phyloP scores from a whole-genome alignment of 2,329 filamentous ascomycete genomes.

The Diatrype stigma region DNA sequence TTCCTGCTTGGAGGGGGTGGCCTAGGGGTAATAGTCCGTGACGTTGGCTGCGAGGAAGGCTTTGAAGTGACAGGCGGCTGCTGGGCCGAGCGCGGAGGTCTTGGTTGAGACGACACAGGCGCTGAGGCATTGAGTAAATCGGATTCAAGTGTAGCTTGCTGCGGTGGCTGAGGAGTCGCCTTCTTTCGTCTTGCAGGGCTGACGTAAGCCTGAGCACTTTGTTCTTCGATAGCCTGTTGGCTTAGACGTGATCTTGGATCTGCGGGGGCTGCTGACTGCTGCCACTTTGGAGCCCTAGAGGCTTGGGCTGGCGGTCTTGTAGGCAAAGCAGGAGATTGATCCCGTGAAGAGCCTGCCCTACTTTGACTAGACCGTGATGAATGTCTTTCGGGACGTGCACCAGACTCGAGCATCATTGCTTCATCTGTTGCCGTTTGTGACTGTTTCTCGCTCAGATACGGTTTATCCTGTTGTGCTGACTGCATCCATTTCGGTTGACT shows the following conservation, averaged over 20 bases:
- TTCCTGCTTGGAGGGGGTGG: slow-evolving; percentile 44
- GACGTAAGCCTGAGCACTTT: slow-evolving; percentile 78
- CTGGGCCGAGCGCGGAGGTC: slow-evolving; percentile 21
- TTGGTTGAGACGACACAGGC: slow-evolving; percentile 23
- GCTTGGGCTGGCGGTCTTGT: slow-evolving; percentile 37
- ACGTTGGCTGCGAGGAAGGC: slow-evolving; percentile 36
- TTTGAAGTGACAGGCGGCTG: slow-evolving; percentile 32
- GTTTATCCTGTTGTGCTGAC: slow-evolving; percentile 53
- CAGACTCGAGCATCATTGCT: slow-evolving; percentile 74
- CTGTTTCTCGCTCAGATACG: slow-evolving; percentile 29
- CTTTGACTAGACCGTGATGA: slow-evolving; percentile 26
- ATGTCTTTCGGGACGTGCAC: slow-evolving; percentile 49
- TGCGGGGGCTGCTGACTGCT: slow-evolving; percentile 40
- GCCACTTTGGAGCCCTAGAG: slow-evolving; percentile 54
- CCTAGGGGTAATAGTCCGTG: slow-evolving; percentile 40
- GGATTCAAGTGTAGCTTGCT: slow-evolving; percentile 42
- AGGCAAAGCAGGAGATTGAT: slow-evolving; percentile 47
- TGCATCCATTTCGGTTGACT: slow-evolving; percentile 95
- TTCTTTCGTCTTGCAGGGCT: slow-evolving; percentile 81
- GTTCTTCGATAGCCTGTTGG: slow-evolving; percentile 71
- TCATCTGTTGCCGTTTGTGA: slow-evolving; percentile 57
- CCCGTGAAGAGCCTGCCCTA: slow-evolving; percentile 31
- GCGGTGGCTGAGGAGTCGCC: slow-evolving; percentile 46
- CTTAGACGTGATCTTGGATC: slow-evolving; percentile 61
- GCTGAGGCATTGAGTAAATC: slow-evolving; percentile 56